Conservation (phyloP, 2,329 filamentous ascomycete genomes). For the Trichoderma polysporum region DNA sequence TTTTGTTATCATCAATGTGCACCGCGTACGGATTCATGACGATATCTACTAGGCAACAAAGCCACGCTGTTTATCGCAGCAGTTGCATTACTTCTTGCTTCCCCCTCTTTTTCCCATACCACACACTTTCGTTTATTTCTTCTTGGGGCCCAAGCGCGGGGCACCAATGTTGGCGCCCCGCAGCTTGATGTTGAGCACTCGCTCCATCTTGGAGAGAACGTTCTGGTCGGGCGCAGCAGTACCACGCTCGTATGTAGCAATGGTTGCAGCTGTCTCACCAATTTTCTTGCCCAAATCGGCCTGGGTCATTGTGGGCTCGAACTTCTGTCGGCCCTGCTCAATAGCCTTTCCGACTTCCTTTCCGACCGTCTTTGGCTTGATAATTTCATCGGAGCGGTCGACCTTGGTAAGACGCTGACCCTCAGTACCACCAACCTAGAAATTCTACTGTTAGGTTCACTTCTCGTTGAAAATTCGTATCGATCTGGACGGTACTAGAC, state of each 20-base stretch:
- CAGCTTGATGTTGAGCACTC: conserved; percentile 83
- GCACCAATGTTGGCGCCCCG: conserved; percentile 53
- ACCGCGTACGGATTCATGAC: neutral
- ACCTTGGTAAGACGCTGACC: conserved; percentile 97
- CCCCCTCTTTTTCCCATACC: neutral
- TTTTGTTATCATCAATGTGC: neutral
- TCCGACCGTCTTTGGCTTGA: conserved; percentile 93
- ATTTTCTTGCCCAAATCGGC: conserved; percentile 83
- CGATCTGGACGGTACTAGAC: conserved; percentile 20
- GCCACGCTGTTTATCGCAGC: neutral
- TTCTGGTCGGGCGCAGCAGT: conserved; percentile 79
- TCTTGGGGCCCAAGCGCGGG: conserved; percentile 54
- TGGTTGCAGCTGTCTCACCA: conserved; percentile 77
- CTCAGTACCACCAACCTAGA: conserved; percentile 50
- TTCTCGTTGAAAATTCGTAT: neutral
- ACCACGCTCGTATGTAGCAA: conserved; percentile 85
- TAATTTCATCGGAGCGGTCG: conserved; percentile 94
- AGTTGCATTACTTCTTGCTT: neutral
- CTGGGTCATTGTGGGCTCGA: conserved; percentile 95
- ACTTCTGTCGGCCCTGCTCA: conserved; percentile 71
- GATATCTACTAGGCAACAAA: neutral
- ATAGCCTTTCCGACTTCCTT: conserved; percentile 80
- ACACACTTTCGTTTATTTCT: conserved; percentile 41
- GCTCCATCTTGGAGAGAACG: conserved; percentile 74
- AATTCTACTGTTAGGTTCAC: conserved; percentile 23